phyloP scores from a whole-genome alignment of 164 flowering plant genomes.

The Vitis amurensis region DNA sequence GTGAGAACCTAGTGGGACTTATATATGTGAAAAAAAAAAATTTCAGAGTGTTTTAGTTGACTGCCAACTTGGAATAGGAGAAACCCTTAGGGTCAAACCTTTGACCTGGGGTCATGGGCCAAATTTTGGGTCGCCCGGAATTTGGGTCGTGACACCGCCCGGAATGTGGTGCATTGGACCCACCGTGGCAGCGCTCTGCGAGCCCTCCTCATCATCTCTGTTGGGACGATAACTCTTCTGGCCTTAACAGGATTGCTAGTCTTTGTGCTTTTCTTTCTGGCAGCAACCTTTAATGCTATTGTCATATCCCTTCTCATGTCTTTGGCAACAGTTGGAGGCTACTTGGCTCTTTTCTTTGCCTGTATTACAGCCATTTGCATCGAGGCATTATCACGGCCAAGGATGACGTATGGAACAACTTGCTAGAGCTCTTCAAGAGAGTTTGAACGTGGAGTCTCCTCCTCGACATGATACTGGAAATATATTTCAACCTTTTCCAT shows the following conservation, averaged over 20 bases:
- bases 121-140: no score
- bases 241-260: conserved; percentile 64
- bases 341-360: conserved; percentile 53
- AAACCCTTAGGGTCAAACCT: no score
- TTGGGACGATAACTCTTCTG: conserved; percentile 61
- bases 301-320: conserved; percentile 70
- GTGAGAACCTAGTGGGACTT: no score
- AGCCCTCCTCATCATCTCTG: conserved; percentile 71
- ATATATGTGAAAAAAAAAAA: no score
- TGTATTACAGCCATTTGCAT: conserved; percentile 47
- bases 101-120: no score
- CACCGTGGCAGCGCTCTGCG: conserved; percentile 69
- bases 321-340: conserved; percentile 84
- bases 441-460: conserved; percentile 50
- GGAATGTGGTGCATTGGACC: conserved; percentile 55
- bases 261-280: conserved; percentile 75
- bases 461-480: conserved; percentile 44
- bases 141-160: no score
- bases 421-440: conserved; percentile 75
- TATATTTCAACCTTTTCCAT: conserved; percentile 37
- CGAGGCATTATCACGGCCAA: conserved; percentile 43
- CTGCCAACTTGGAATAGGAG: no score
- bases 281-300: conserved; percentile 77
- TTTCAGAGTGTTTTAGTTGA: no score
- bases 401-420: conserved; percentile 49